Evolutionary conservation across 108 stramenopile species (phyloP), one percentile per base, ranked within the genome.

Genomic region (Skeletonema marinoi): DNA sequence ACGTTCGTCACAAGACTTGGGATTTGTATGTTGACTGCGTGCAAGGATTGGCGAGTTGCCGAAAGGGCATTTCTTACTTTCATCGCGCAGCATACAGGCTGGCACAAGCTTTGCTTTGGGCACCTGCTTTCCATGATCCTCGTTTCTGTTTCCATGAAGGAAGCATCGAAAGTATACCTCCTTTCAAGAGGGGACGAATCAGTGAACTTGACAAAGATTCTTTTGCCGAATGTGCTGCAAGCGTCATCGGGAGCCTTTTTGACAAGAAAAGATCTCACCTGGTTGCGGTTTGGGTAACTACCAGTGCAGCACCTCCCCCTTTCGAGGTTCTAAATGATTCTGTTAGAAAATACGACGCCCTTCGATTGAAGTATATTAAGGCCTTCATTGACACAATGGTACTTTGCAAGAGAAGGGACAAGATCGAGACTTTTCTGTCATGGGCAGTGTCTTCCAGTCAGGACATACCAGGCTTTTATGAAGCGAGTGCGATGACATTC

Each of bases 221-320:
- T 9, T 88, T 72, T 29, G 83, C 60, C 2, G 64, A 86, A 32
- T 91, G 89, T 80, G 90, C 89, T 21, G 83, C 78, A 46, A 60
- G 65, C 21, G 87, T 89, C 29, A 85, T 94, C 17, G 70, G 61
- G 10, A 69, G 65, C 30, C 78, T 94, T 1, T 94, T 94, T 72
- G 93, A 92, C 50, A 92, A 91, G 78, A 87, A 81, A 66, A 69
- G 89, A 63, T 8, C 82, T 50, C 95, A 96, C 64, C 81, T 96
- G 14, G 87, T 85, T 39, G 86, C 90, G 31, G 93, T 93, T 16
- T 96, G 95, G 95, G 89, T 96, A 6, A 92, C 95, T 19, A 93
- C 84, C 32, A 68, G 86, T 9, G 44, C 87, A 13, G 66, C 87
- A 3, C 86, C 85, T 25, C 86, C 92, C 13, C 88, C 95, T 4